Percentiles rank a stretch among this genome's conserved stretches.
Conservation (phyloP, 2,329 filamentous ascomycete genomes). For the Drechslerella dactyloides region DNA sequence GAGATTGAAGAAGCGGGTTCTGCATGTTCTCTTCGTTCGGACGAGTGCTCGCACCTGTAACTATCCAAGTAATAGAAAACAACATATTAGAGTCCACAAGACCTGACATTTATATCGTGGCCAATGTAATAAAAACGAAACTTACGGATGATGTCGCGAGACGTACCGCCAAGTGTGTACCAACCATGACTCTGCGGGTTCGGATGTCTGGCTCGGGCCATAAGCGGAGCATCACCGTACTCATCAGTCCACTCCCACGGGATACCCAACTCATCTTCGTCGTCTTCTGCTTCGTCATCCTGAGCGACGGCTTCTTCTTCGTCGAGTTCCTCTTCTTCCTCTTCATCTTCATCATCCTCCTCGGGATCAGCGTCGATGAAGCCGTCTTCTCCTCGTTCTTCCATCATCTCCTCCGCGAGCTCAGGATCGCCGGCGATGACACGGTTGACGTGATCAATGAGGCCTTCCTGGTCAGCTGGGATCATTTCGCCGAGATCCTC, state of each 20-base stretch:
- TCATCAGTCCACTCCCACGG: slow-evolving; percentile 55
- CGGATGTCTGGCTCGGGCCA: slow-evolving; percentile 54
- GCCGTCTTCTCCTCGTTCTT: slow-evolving; percentile 55
- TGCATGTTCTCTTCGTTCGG: slow-evolving; percentile 50
- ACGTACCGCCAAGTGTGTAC: slow-evolving; percentile 55
- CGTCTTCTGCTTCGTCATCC: slow-evolving; percentile 62
- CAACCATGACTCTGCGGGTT: slow-evolving; percentile 54
- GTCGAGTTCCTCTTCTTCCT: slow-evolving; percentile 61
- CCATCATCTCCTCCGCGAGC: slow-evolving; percentile 53
- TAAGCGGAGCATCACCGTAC: slow-evolving; percentile 54
- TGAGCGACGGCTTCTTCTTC: slow-evolving; percentile 64
- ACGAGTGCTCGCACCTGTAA: slow-evolving; percentile 33
- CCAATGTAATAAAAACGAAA: slow-evolving; percentile 12
- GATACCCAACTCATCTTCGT: slow-evolving; percentile 56
- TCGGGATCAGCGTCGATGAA: slow-evolving; percentile 62
- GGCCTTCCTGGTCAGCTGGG: slow-evolving; percentile 64
- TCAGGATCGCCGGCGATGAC: slow-evolving; percentile 52
- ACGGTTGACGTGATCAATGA: slow-evolving; percentile 50
- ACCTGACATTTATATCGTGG: neutral
- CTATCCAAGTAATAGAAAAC: slow-evolving; percentile 5
- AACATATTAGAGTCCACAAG: neutral
- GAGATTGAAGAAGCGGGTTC: slow-evolving; percentile 48
- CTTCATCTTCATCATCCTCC: slow-evolving; percentile 63
- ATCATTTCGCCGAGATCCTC: slow-evolving; percentile 62
- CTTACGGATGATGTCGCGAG: slow-evolving; percentile 55